Evolutionary conservation across 2,329 filamentous ascomycete genomes (phyloP).

Genomic region (Decorospora gaudefroyi): DNA sequence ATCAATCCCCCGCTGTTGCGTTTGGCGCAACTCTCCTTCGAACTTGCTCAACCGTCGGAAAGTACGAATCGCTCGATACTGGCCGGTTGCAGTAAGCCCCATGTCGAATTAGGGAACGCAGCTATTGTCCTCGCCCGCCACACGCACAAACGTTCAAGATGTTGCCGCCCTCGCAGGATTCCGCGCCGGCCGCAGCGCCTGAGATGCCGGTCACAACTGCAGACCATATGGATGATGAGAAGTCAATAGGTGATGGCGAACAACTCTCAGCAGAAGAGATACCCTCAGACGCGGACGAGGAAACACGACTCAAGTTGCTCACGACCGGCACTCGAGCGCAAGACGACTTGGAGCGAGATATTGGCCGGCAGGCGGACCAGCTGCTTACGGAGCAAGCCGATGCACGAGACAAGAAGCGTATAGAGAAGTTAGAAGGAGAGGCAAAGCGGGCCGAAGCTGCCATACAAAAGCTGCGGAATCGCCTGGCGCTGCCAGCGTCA

Average conservation of each 20-base stretch:
- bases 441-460: conserved; percentile 68
- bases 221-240: conserved; percentile 12
- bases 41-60: not conserved
- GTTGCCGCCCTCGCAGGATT: conserved; percentile 14
- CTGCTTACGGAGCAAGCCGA: conserved; percentile 65
- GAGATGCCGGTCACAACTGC: conserved; percentile 11
- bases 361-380: conserved; percentile 67
- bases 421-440: conserved; percentile 59
- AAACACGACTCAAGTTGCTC: conserved; percentile 47
- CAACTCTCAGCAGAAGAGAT: conserved; percentile 25
- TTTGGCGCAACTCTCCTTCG: conserved; percentile 12
- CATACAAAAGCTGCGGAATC: conserved; percentile 62
- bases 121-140: not conserved
- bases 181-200: conserved; percentile 17
- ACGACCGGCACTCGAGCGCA: conserved; percentile 68
- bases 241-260: conserved; percentile 14
- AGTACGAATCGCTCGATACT: conserved; percentile 1
- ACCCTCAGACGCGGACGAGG: conserved; percentile 47
- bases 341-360: conserved; percentile 87
- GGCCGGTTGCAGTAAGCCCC: not conserved
- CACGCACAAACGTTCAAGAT: conserved; percentile 8
- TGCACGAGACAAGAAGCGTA: conserved; percentile 65
- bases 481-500: conserved; percentile 60
- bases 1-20: conserved; percentile 22
- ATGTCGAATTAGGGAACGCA: not conserved